Conservation (phyloP, 2,329 filamentous ascomycete species). For the Neofusicoccum kwambonambiense region DNA sequence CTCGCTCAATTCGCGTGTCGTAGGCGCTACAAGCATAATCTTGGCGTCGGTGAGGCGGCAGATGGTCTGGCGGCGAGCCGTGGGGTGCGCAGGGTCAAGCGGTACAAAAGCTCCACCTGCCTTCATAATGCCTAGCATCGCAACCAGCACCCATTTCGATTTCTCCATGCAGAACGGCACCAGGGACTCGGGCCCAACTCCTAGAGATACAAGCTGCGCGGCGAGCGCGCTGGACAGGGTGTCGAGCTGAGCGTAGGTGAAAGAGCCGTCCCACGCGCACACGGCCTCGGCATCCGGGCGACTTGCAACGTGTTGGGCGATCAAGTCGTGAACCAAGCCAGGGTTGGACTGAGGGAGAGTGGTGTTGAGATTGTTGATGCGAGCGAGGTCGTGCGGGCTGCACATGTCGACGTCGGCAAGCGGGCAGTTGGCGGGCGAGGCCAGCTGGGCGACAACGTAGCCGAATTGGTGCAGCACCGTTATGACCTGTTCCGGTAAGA, state of each 20-base stretch:
- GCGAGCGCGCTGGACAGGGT: constrained; percentile 28
- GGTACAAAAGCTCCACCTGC: constrained; percentile 28
- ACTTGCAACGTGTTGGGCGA: not conserved
- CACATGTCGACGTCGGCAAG: constrained; percentile 19
- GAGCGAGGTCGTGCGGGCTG: constrained; percentile 14
- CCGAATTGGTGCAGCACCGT: constrained; percentile 17
- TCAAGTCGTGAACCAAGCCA: not conserved
- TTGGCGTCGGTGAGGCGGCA: not conserved
- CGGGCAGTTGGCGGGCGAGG: not conserved
- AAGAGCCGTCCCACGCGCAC: constrained; percentile 33
- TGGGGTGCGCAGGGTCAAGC: constrained; percentile 26
- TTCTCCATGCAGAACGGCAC: constrained; percentile 36
- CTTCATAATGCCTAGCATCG: constrained; percentile 39
- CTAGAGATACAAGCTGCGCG: constrained; percentile 30
- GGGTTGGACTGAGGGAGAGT: not conserved
- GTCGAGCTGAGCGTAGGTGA: constrained; percentile 33
- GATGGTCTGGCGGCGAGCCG: not conserved
- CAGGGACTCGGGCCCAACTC: constrained; percentile 31
- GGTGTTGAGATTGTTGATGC: constrained; percentile 13
- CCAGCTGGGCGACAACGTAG: constrained; percentile 20
- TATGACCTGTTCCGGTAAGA: constrained; percentile 10
- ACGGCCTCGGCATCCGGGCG: constrained; percentile 31
- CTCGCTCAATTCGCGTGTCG: not conserved
- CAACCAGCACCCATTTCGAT: constrained; percentile 30
- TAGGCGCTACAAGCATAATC: not conserved